Conservation (phyloP, 1,284 basidiomycete genomes). For the Cutaneotrichosporon cavernicola region DNA sequence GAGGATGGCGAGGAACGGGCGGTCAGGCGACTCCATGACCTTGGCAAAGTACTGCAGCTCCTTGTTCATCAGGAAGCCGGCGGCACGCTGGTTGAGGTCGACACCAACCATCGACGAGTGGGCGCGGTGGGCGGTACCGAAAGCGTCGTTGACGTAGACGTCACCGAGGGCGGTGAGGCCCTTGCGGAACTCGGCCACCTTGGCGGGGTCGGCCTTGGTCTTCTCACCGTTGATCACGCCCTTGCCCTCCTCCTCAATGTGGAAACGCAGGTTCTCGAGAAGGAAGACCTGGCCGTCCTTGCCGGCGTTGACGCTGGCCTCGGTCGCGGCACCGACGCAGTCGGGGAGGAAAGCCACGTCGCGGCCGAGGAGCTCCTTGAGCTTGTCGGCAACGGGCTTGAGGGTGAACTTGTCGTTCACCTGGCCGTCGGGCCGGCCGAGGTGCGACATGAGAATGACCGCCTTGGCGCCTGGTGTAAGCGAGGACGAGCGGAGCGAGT, state of each 20-base stretch:
- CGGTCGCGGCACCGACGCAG: conserved; percentile 81
- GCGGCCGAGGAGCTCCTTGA: conserved; percentile 67
- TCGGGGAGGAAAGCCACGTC: conserved; percentile 80
- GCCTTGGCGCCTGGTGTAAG: conserved; percentile 67
- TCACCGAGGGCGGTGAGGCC: conserved; percentile 88
- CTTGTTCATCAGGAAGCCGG: conserved; percentile 97
- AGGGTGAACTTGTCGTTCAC: conserved; percentile 86
- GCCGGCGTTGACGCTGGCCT: conserved; percentile 71
- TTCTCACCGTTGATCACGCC: conserved; percentile 77
- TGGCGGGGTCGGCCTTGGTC: conserved; percentile 82
- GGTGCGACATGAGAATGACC: conserved; percentile 95
- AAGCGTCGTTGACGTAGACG: conserved; percentile 98
- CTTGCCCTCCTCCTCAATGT: conserved; percentile 98
- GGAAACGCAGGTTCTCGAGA: conserved; percentile 97
- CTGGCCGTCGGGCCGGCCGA: conserved; percentile 95
- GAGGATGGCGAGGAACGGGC: conserved; percentile 96
- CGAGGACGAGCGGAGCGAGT: background rate
- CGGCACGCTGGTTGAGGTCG: conserved; percentile 86
- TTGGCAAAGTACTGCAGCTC: conserved; percentile 99
- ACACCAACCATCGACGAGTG: conserved; percentile 99
- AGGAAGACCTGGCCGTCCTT: conserved; percentile 78
- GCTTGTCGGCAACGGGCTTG: conserved; percentile 72
- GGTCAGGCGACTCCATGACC: conserved; percentile 88
- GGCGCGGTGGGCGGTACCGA: conserved; percentile 96
- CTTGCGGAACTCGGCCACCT: conserved; percentile 81